Evolutionary conservation across 108 stramenopile genomes (phyloP), one percentile per base, ranked within the genome.

Genomic region (Pelagomonas calceolata): DNA sequence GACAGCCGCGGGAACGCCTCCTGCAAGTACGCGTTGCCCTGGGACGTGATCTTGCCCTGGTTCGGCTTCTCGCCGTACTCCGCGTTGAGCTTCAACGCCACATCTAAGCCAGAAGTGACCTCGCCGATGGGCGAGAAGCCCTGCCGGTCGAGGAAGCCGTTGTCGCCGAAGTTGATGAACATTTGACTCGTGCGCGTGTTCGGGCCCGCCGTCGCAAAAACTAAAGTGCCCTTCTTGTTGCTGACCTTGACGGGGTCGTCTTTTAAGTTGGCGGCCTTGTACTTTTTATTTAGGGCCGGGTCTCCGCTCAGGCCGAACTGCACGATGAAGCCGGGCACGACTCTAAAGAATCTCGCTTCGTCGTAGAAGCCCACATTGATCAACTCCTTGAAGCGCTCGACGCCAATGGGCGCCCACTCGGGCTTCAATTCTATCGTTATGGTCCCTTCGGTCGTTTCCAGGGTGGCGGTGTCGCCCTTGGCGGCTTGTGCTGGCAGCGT

Each of bases 141-240:
- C 70, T 90, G 90, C 74, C 85, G 87, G 84, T 96, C 93, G 68
- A 96, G 79, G 68, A 92, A 93, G 34, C 72, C 77, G 79, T 94
- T 96, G 68, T 90, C 85, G 33, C 66, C 68, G 34, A 68, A 73
- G 70, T 94, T 94, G 73, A 96, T 81, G 75, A 96, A 96, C 44
- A 96, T 80, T 74, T 96, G 95, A 0, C 88, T 91, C 7, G 93
- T 94, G n/a, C 94, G 82, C 12, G 90, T 90, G 70, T 92, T 87
- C 0, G 88, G 85, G 30, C 95, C 95, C 18, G 91, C 88, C 9
- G 91, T 94, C 4, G 95, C 93, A 82, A 92, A 96, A 35, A 88
- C 88, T 12, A 94, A 79, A 30, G 90, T 92, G 12, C 91, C 92
- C 32, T 89, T 78, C 37, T 66, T 83, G 77, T 95, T 95, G 71